Conservation (phyloP, 805 yeast species). For the Starmera dryadoides region DNA sequence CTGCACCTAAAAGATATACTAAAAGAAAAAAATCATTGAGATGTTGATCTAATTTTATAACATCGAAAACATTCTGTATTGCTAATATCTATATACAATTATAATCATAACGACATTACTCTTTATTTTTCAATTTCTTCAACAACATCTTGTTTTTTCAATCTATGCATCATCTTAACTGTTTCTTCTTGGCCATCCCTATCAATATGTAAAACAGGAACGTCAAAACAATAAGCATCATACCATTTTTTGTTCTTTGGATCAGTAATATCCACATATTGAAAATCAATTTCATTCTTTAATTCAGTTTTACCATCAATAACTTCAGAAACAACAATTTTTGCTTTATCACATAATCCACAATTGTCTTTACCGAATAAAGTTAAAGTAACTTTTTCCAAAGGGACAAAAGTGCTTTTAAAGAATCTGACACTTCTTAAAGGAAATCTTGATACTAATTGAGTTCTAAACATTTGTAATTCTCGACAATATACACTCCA, state of each 20-base stretch:
- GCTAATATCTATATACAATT: background rate
- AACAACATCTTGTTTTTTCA: slow-evolving; percentile 45
- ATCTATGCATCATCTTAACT: slow-evolving; percentile 61
- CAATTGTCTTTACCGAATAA: slow-evolving; percentile 68
- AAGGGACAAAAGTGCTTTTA: background rate
- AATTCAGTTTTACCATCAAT: slow-evolving; percentile 24
- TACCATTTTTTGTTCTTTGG: slow-evolving; percentile 58
- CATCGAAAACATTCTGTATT: background rate
- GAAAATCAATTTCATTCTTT: slow-evolving; percentile 25
- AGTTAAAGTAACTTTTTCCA: slow-evolving; percentile 30
- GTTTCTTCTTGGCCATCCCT: slow-evolving; percentile 37
- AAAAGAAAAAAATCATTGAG: slow-evolving; percentile 16
- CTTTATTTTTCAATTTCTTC: slow-evolving; percentile 35
- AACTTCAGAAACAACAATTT: slow-evolving; percentile 38
- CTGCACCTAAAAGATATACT: slow-evolving; percentile 13
- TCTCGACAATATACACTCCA: too few relatives aligned
- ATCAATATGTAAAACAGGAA: slow-evolving; percentile 70
- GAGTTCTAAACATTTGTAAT: background rate
- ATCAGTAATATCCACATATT: slow-evolving; percentile 49
- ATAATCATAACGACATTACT: background rate
- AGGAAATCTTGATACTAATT: too few relatives aligned
- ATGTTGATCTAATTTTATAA: slow-evolving; percentile 1
- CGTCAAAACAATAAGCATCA: slow-evolving; percentile 68
- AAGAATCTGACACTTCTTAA: slow-evolving; percentile 1
- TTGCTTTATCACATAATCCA: slow-evolving; percentile 61